Conservation (phyloP, 108 stramenopile genomes). For the Fistulifera pelliculosa region DNA sequence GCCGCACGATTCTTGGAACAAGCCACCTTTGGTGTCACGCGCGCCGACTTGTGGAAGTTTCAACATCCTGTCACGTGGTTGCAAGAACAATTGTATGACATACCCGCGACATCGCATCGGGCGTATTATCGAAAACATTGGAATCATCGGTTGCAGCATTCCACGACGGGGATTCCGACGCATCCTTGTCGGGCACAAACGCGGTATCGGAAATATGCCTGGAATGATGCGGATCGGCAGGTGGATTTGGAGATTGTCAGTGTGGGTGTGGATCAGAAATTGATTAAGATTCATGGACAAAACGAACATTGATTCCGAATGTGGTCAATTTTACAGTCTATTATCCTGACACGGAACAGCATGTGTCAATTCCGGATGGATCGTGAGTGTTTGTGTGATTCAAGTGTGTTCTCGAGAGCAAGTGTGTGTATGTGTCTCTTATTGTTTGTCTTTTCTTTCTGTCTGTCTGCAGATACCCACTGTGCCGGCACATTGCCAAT, state of each 20-base stretch:
- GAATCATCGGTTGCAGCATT: constrained; percentile 23
- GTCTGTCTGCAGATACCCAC: no score
- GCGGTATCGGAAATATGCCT: constrained; percentile 28
- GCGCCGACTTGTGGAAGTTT: no score
- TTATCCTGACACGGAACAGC: no score
- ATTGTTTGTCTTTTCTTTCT: neutral
- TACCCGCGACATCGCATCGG: constrained; percentile 25
- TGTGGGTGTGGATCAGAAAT: neutral
- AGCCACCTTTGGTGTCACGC: constrained; percentile 43
- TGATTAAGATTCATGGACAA: neutral
- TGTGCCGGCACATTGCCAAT: no score
- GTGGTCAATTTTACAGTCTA: no score
- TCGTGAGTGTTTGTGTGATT: no score
- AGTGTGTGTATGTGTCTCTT: no score
- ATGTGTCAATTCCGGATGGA: no score
- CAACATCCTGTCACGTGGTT: constrained; percentile 24
- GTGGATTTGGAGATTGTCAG: neutral
- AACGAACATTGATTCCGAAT: constrained; percentile 1
- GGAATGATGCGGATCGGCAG: constrained; percentile 9
- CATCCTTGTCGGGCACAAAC: constrained; percentile 25
- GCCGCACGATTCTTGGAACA: constrained; percentile 47
- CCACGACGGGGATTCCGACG: constrained; percentile 7
- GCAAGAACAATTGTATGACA: constrained; percentile 22
- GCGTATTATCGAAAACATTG: constrained; percentile 26
- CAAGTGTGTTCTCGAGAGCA: no score